phyloP scores from a whole-genome alignment of 2,329 filamentous ascomycete species.

The Nothomitra cinnamomea region DNA sequence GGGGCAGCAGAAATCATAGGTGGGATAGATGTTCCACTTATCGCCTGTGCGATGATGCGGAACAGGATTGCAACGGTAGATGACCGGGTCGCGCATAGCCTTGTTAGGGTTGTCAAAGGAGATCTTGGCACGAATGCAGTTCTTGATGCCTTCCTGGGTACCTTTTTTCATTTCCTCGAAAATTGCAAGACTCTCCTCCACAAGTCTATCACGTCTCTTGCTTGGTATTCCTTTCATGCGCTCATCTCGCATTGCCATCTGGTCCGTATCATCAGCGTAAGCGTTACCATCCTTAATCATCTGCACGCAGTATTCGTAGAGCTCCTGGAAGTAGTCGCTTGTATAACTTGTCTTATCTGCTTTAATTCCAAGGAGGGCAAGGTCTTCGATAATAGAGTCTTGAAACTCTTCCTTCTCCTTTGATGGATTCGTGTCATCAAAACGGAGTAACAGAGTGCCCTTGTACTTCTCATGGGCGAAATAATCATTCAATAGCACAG shows the following conservation, averaged over 20 bases:
- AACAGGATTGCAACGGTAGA: slow-evolving; percentile 77
- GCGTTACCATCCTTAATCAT: slow-evolving; percentile 78
- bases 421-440: slow-evolving; percentile 93
- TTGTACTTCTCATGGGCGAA: slow-evolving; percentile 90
- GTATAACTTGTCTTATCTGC: slow-evolving; percentile 79
- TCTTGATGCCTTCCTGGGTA: slow-evolving; percentile 57
- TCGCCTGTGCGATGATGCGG: slow-evolving; percentile 45
- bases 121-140: slow-evolving; percentile 92
- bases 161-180: slow-evolving; percentile 91
- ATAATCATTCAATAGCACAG: slow-evolving; percentile 85
- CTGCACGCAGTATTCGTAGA: slow-evolving; percentile 70
- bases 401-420: slow-evolving; percentile 97
- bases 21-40: slow-evolving; percentile 50
- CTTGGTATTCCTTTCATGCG: slow-evolving; percentile 72
- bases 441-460: slow-evolving; percentile 76
- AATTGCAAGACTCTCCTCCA: slow-evolving; percentile 71
- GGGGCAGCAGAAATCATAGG: slow-evolving; percentile 49
- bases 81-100: slow-evolving; percentile 88
- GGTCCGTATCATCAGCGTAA: slow-evolving; percentile 87
- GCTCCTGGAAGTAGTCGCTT: slow-evolving; percentile 84
- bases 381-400: slow-evolving; percentile 82
- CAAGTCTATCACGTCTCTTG: slow-evolving; percentile 55
- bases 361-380: slow-evolving; percentile 79
- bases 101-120: slow-evolving; percentile 87
- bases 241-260: slow-evolving; percentile 74